Evolutionary conservation across 2,329 filamentous ascomycete genomes (phyloP), one percentile per base, ranked within the genome.

Genomic region (Monilinia aucupariae): DNA sequence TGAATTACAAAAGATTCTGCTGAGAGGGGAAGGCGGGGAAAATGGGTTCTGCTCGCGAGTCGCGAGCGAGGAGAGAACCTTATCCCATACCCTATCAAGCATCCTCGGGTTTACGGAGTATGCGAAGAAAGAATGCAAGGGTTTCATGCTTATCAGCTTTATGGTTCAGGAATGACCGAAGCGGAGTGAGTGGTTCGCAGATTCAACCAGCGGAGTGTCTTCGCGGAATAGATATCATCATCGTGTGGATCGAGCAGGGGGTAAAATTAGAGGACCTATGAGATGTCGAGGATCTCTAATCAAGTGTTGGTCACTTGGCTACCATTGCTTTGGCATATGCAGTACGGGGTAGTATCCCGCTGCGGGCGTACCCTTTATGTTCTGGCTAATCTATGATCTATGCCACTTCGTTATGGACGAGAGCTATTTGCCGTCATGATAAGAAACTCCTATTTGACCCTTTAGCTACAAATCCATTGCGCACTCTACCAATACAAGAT

Each of bases 61-160:
- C n/a, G n/a, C n/a, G n/a, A n/a, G n/a, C n/a, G n/a, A 56, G 32
- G 25, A 25, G n/a, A 22, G 41, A 47, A 34, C 2, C 15, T 32
- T 41, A 47, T 20, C 47, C 8, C 13, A 34, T 34, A 3, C 8
- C n/a, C 17, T 22, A 45, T 7, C 41, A 47, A 34, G 6, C 39
- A 56, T 12, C 27, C 30, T 17, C 41, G 12, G 15, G 41, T n/a
- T n/a, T n/a, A n/a, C n/a, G n/a, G 20, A 17, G 45, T n/a, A 30
- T 32, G 34, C 15, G 3, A 55, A 55, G 52, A 22, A 13, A 15
- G 20, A 25, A 10, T 15, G 9, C 25, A 55, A n/a, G 25, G 53
- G 25, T 32, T 30, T 22, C 6, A 43, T 56, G 10, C 54, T 56
- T 47, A 56, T 56, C 54, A 56, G 27, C 41, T 56, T 22, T 22